Percentiles rank a stretch among this genome's conserved stretches.
Evolutionary conservation across 2,329 filamentous ascomycete genomes (phyloP).

Genomic region (Periconia sp.): DNA sequence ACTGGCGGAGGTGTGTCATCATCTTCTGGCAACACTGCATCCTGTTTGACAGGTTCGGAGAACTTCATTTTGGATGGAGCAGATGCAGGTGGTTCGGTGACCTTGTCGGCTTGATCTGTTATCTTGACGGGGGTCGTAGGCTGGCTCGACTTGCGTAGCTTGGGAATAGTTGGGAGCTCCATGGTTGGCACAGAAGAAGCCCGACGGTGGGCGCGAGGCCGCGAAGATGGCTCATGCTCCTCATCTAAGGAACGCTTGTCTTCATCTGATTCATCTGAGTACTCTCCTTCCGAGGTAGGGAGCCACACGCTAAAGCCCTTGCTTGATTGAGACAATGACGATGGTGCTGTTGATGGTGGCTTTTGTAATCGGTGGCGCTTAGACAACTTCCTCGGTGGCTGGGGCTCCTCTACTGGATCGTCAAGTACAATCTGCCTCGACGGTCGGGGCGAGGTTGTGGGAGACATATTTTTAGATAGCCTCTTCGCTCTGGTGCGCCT

Average conservation of each 20-base stretch:
- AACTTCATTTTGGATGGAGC: conserved; percentile 38
- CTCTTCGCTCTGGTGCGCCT: conserved; percentile 49
- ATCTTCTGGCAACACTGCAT: conserved; percentile 17
- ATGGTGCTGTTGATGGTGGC: conserved; percentile 29
- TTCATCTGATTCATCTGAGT: conserved; percentile 42
- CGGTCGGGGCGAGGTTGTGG: conserved; percentile 33
- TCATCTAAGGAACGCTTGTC: conserved; percentile 29
- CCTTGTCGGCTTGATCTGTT: conserved; percentile 13
- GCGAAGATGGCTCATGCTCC: conserved; percentile 26
- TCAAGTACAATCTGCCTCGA: conserved; percentile 45
- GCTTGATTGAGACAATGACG: conserved; percentile 32
- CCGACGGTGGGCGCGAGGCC: conserved; percentile 49
- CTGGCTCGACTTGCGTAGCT: conserved; percentile 49
- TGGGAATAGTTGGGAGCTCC: conserved; percentile 55
- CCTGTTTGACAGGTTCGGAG: conserved; percentile 18
- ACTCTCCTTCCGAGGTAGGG: conserved; percentile 45
- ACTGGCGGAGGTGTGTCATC: conserved; percentile 47
- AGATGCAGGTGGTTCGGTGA: conserved; percentile 29
- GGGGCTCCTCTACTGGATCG: conserved; percentile 32
- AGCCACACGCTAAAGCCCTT: conserved; percentile 58
- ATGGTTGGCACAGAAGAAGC: conserved; percentile 56
- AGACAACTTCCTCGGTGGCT: conserved; percentile 37
- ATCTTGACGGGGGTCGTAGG: conserved; percentile 41
- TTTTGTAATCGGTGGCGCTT: conserved; percentile 29
- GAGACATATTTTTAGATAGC: conserved; percentile 37